Base-by-base conservation (phyloP, 495 filamentous ascomycete genomes). In the Saxophila tyrrhenica region DNA sequence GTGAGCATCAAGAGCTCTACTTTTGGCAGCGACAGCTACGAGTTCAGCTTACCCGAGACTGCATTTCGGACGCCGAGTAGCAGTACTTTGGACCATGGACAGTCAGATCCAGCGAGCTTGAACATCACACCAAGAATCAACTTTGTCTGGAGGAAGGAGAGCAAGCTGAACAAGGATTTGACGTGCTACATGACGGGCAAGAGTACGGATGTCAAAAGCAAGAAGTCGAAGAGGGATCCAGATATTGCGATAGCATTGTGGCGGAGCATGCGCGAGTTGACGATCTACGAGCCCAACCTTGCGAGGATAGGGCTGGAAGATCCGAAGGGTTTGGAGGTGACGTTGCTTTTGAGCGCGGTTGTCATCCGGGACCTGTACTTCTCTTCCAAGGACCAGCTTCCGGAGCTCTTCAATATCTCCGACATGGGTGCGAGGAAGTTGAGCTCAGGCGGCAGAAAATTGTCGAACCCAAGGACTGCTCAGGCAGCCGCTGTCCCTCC, bases 231-330 rank as follows among this genome's bases (percentile, higher is more conserved):
- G 67, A 85, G 83, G 61, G 94, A 98, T 68, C 91, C 92, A 9
- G 92, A 97, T 69, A 96, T 97, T 58, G 89, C 87, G 3, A 74
- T 97, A 17, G 87, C 86, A 0, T 73, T 97, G 52, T 95, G 91
- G 72, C 68, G 75, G 32, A 69, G 72, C 0, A 65, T 85, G 25
- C 77, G 75, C 25, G 84, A 86, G 55, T 64, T 97, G 25, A 94
- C 91, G 15, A 72, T 98, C 39, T 95, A 95, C 70, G 85, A 97
- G 70, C 85, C 91, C 17, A 96, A 97, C 64, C 72, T 97, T 24
- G 82, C 84, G 44, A 75, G 92, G 0, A 85, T 96, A 2, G 90
- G 96, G 39, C 82, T 96, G 62, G 91, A 97, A 65, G 92, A 98
- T 68, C 80, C 83, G 54, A 98, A 97, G 67, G 92, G 92, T 2